These are phyloP conservation scores for Trichodelitschia bisporula DNA, from an alignment of 495 filamentous ascomycete genomes.

Conservation along the genomic window DNA sequence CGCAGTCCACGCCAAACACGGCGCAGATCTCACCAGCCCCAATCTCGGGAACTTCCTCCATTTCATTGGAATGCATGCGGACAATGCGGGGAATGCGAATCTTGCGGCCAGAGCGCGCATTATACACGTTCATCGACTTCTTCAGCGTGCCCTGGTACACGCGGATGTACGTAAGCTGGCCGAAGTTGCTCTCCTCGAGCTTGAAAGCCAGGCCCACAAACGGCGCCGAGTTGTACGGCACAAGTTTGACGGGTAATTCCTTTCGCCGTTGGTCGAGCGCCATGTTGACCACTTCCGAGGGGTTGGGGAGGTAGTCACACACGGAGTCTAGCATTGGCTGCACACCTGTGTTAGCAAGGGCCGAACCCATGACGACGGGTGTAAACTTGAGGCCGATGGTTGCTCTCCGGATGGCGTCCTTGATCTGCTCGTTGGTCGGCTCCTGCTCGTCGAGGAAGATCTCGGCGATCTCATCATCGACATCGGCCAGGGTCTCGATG, in stretches of 20 bases:
- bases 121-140: conserved; percentile 79
- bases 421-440: conserved; percentile 59
- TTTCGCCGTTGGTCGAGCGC: conserved; percentile 61
- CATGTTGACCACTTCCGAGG: conserved; percentile 66
- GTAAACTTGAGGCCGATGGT: conserved; percentile 81
- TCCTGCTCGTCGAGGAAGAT: conserved; percentile 71
- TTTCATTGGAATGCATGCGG: conserved; percentile 98
- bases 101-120: conserved; percentile 83
- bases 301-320: conserved; percentile 89
- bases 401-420: conserved; percentile 66
- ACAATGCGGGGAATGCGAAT: conserved; percentile 94
- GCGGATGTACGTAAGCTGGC: conserved; percentile 93
- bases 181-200: conserved; percentile 96
- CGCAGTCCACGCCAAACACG: conserved; percentile 95
- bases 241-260: conserved; percentile 60
- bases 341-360: conserved; percentile 80
- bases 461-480: conserved; percentile 96
- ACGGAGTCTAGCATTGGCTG: conserved; percentile 97
- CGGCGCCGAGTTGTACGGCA: conserved; percentile 77
- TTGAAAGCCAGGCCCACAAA: conserved; percentile 97
- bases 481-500: conserved; percentile 89
- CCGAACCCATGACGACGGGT: conserved; percentile 89
- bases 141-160: conserved; percentile 87
- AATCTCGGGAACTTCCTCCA: conserved; percentile 87
- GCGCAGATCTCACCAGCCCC: conserved; percentile 95